A percentile compares a stretch with the other conserved stretches of the same genome.
These are phyloP conservation scores for Effrenium voratum DNA, from an alignment of 73 alveolate genomes.

Conservation along the genomic window DNA sequence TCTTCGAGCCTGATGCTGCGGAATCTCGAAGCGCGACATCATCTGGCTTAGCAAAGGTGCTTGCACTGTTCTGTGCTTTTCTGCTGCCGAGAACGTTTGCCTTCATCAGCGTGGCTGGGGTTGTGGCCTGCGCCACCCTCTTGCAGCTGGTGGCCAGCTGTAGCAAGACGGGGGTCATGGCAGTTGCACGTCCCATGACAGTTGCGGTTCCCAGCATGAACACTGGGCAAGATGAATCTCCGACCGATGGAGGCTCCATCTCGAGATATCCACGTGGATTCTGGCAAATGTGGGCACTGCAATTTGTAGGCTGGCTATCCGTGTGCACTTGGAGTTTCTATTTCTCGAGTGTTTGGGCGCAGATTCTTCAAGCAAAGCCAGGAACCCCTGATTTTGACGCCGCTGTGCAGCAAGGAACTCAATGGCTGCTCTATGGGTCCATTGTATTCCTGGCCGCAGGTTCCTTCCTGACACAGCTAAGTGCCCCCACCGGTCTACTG, in stretches of 20 bases:
- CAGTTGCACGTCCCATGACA: not conserved
- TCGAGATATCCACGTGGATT: conserved; percentile 29
- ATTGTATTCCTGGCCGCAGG: conserved; percentile 70
- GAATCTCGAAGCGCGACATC: conserved; percentile 63
- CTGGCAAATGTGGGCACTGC: conserved; percentile 74
- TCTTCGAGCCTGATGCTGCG: conserved; percentile 63
- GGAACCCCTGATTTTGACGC: conserved; percentile 40
- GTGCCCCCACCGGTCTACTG: not conserved
- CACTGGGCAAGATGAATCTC: not conserved
- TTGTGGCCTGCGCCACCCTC: conserved; percentile 8
- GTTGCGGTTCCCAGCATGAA: not conserved
- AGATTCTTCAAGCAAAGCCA: not conserved
- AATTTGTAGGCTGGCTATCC: conserved; percentile 85
- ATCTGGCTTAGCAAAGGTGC: conserved; percentile 48
- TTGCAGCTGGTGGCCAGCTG: conserved; percentile 14
- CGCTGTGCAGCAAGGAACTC: conserved; percentile 63
- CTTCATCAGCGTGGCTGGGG: conserved; percentile 28
- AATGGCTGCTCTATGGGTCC: conserved; percentile 50
- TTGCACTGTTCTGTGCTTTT: conserved; percentile 56
- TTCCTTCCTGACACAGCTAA: not conserved
- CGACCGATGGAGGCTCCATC: no score
- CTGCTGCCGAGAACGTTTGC: conserved; percentile 48
- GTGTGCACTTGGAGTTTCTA: conserved; percentile 89
- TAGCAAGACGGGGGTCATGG: not conserved
- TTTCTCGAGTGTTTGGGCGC: conserved; percentile 84